Base-by-base conservation (phyloP, 306 rosid genomes). In the Cicer arietinum region DNA sequence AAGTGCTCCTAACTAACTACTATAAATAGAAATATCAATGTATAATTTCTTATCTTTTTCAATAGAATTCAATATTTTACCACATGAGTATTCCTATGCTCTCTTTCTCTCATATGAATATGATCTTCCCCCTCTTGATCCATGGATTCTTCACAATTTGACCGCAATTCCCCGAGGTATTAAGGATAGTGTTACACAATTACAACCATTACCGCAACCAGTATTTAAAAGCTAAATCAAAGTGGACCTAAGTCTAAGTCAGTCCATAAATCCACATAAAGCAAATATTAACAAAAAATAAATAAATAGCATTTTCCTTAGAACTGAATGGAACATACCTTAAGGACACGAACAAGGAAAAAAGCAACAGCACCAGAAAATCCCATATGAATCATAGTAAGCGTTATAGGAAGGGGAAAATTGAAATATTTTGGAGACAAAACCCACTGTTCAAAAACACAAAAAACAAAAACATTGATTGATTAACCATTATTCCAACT, bases 381-480 rank as follows among this genome's bases (percentile, higher is more conserved):
- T 10, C 87, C 95, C 98, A 93, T 93, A 74, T 93, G 98, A 83
- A 93, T 93, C 98, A 93, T 91, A 64, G 99, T 95, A 42, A 95
- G 97, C 10, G 98, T 83, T 44, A 95, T 92, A 50, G 99, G 99
- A 56, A 89, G 79, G 14, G 99, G 98, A 80, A 90, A 95, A 80
- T 95, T 89, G 77, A 92, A 95, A 85, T 92, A 89, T 65, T 85
- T 95, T 8, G 98, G 91, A 86, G 99, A 95, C 41, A 95, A 84
- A 66, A 95, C 98, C 98, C 99, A 95, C 99, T 95, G 90, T 30
- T 30, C 87, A 71, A 82, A 40, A 30, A 66, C 41, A 6, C 44
- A 46, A 7, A 50, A 54, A 58, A 10, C n/a, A 58, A 6, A 30
- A 60, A 25, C 14, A 60, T 37, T 52, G 10, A 59, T 17, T 25